Evolutionary conservation across 495 filamentous ascomycete genomes (phyloP).

Genomic region (Ramalina peruviana): DNA sequence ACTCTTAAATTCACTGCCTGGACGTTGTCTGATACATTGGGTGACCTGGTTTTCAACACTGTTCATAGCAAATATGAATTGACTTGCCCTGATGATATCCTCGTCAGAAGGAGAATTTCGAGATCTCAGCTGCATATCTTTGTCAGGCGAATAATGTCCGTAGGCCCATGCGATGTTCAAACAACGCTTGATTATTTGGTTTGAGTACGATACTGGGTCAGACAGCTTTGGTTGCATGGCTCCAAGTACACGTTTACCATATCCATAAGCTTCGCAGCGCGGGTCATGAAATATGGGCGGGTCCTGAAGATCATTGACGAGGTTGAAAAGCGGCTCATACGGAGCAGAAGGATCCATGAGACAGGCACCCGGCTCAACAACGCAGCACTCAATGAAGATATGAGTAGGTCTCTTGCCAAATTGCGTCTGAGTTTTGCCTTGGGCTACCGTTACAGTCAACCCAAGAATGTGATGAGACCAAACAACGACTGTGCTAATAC

Average conservation of each 20-base stretch:
- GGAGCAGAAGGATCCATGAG: conserved; percentile 5
- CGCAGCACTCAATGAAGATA: background rate
- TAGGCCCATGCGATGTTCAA: too few species aligned
- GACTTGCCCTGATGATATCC: too few species aligned
- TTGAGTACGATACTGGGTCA: too few species aligned
- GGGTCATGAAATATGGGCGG: background rate
- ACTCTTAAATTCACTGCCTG: too few species aligned
- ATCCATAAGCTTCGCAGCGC: conserved; percentile 8
- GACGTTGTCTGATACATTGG: too few species aligned
- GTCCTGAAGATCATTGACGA: background rate
- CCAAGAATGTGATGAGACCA: conserved; percentile 13
- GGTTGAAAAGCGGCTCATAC: conserved; percentile 10
- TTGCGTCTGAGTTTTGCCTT: background rate
- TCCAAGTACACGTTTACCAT: background rate
- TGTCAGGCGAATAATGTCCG: too few species aligned
- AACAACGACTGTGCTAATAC: conserved; percentile 10
- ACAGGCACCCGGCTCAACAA: background rate
- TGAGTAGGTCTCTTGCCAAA: conserved; percentile 5
- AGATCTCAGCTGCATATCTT: too few species aligned
- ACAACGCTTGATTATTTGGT: too few species aligned
- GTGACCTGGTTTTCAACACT: too few species aligned
- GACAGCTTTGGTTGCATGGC: too few species aligned
- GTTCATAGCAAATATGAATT: too few species aligned
- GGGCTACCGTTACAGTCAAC: background rate
- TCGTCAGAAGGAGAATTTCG: too few species aligned